phyloP scores from a whole-genome alignment of 1,284 basidiomycete genomes.

The Irpex sp. region DNA sequence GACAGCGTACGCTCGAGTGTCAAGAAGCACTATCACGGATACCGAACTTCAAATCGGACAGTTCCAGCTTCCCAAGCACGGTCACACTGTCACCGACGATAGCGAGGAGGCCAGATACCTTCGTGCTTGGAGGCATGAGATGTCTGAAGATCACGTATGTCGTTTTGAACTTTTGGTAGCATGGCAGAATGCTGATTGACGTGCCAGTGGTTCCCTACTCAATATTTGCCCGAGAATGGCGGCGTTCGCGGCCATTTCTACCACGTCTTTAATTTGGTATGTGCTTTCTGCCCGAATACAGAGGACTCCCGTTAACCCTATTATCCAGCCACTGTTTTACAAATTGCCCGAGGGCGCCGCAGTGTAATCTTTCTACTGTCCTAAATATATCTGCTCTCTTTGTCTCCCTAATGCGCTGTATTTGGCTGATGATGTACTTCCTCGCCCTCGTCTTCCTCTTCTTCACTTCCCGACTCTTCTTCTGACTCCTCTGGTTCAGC shows the following conservation, averaged over 20 bases:
- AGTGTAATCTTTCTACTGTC: conserved; percentile 29
- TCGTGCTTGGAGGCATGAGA: conserved; percentile 61
- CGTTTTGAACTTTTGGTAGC: not conserved
- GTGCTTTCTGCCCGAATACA: conserved; percentile 19
- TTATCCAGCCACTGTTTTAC: conserved; percentile 62
- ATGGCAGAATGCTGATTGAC: conserved; percentile 2
- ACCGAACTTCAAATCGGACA: conserved; percentile 80
- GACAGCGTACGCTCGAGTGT: conserved; percentile 71
- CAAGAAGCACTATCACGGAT: conserved; percentile 69
- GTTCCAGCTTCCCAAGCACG: conserved; percentile 69
- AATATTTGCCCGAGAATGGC: conserved; percentile 57
- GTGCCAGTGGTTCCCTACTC: conserved; percentile 70
- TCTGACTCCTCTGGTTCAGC: conserved; percentile 25
- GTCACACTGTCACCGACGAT: conserved; percentile 52
- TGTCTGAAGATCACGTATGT: conserved; percentile 61
- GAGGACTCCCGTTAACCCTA: not conserved
- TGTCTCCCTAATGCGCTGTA: not conserved
- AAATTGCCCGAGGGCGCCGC: conserved; percentile 50
- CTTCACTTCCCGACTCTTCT: conserved; percentile 22
- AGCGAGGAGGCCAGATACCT: conserved; percentile 60
- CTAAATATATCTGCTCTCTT: conserved; percentile 15
- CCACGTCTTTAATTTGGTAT: conserved; percentile 70
- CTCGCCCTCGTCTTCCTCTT: conserved; percentile 16
- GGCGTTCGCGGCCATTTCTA: conserved; percentile 71
- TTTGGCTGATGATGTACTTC: not conserved